Percentiles rank a stretch among this genome's conserved stretches.
Evolutionary conservation across 2,329 filamentous ascomycete genomes (phyloP).

Genomic region (Fusarium fujikuroi): DNA sequence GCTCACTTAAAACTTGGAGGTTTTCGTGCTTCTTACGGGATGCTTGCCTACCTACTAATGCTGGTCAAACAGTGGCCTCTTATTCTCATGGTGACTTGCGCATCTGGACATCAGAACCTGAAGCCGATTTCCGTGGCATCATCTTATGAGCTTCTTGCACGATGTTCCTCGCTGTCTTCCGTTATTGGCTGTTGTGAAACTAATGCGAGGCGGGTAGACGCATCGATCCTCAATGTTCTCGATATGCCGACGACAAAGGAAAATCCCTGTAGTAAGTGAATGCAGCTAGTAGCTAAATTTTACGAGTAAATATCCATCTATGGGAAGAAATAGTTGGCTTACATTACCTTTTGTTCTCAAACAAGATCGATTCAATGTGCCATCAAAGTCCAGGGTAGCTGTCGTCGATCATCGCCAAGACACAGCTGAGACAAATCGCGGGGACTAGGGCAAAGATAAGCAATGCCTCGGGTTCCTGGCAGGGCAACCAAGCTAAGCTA

Average conservation of each 20-base stretch:
- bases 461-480: constrained; percentile 37
- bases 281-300: fast-evolving
- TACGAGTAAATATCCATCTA: fast-evolving
- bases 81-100: fast-evolving
- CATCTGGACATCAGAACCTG: too few relatives aligned
- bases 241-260: background rate
- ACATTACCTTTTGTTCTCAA: background rate
- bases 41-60: background rate
- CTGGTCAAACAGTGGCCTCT: background rate
- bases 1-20: background rate
- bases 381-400: background rate
- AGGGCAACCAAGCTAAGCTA: constrained; percentile 33
- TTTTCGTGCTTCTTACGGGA: background rate
- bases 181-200: background rate
- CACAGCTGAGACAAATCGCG: constrained; percentile 6
- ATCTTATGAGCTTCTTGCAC: background rate
- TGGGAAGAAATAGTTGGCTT: fast-evolving
- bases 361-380: background rate
- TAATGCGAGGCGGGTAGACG: background rate
- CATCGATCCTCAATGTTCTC: background rate
- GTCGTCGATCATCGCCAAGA: constrained; percentile 4
- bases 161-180: background rate
- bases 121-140: background rate
- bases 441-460: constrained; percentile 29
- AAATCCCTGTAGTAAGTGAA: too few relatives aligned